Percentiles rank a stretch among this genome's conserved stretches.
phyloP scores from a whole-genome alignment of 176 grass and related monocot species.

The Chrysopogon serrulatus region DNA sequence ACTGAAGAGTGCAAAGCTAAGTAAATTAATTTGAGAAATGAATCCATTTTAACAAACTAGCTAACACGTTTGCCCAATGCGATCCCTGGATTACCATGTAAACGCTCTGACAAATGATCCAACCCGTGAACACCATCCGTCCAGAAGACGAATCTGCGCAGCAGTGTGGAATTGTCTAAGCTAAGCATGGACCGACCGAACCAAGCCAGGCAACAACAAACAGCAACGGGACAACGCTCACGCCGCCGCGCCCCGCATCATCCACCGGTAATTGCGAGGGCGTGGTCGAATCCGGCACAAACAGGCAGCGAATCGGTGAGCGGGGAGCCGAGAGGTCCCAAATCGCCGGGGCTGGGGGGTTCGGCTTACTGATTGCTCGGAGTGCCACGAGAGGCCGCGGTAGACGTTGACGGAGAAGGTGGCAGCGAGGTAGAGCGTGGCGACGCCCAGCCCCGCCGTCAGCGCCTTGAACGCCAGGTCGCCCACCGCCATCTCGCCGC shows the following conservation, averaged over 20 bases:
- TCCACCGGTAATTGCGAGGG: not conserved
- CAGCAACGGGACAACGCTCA: not conserved
- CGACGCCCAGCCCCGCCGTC: constrained; percentile 58
- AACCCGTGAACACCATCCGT: not conserved
- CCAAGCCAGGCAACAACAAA: not conserved
- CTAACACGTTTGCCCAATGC: not conserved
- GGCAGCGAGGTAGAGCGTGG: constrained; percentile 69
- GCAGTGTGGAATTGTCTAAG: not conserved
- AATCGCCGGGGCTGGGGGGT: not conserved
- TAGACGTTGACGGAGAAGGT: constrained; percentile 97
- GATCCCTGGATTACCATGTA: not conserved
- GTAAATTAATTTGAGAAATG: not conserved
- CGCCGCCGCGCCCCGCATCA: not conserved
- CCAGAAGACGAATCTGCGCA: not conserved
- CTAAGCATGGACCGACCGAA: not conserved
- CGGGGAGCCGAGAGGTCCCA: not conserved
- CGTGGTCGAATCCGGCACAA: not conserved
- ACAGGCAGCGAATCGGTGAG: not conserved
- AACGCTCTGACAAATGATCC: not conserved
- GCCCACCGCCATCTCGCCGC: constrained; percentile 28
- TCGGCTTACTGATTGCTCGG: constrained; percentile 64
- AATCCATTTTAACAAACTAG: not conserved
- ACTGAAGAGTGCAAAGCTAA: not conserved
- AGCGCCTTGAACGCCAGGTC: constrained; percentile 83
- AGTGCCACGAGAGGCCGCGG: constrained; percentile 85